Base-by-base conservation (phyloP, 495 filamentous ascomycete genomes). In the Lophium mytilinum region DNA sequence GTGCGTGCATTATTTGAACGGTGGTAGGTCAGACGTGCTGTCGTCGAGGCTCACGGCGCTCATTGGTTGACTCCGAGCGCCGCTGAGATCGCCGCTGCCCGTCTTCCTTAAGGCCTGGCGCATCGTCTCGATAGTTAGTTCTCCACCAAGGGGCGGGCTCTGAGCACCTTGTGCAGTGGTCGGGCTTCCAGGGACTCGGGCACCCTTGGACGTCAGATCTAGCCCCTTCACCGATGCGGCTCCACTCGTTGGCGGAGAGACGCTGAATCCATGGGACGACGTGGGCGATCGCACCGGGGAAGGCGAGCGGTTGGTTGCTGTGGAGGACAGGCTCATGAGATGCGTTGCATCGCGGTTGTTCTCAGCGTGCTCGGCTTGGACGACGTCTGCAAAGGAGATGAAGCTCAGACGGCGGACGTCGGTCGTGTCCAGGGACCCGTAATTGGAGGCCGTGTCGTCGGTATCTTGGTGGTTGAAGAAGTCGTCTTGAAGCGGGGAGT, bases 311-410 rank as follows among this genome's bases (percentile, higher is more conserved):
- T 88, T 84, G 19, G 72, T 70, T 40, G 71, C 68, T 35, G 73
- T 69, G 35, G 78, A 77, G 74, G 78, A 56, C 77, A 83, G 57
- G 40, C 80, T 68, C 56, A 74, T 67, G 41, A 81, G 69, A 66
- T 86, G 80, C 50, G 83, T 76, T 39, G 78, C 78, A 53, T 88
- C 83, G 66, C 83, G 75, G 52, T 74, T 77, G 34, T 75, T 76
- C 46, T 79, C 77, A 40, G 77, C 83, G 65, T 95, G 90, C 67
- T 96, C 90, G 21, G 86, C 80, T 68, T 93, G 88, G n/a, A 96
- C 89, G 10, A 95, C 88, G 65, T 96, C 90, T 33, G 91, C 89
- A 67, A 96, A 96, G 14, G 88, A 92, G 68, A 96, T 95, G 73
- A 96, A 96, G 70, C 83, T 88, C 49, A 96, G 73, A 11, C 90